phyloP scores from a whole-genome alignment of 257 asterid genomes.

The Prunella vulgaris region DNA sequence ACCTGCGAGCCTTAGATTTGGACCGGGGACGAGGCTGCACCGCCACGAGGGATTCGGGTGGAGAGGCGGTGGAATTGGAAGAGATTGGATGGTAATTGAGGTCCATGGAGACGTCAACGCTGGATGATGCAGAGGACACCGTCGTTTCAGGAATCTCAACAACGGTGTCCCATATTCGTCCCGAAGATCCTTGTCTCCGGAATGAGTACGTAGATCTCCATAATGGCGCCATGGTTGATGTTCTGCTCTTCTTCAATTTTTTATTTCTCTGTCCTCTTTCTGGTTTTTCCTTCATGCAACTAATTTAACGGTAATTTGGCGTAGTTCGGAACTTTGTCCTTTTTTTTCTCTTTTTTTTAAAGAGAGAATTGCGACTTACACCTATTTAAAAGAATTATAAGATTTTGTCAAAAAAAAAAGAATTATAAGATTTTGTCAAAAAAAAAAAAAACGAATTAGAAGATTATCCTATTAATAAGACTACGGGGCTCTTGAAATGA shows the following conservation, averaged over 20 bases:
- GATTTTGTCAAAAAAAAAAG: no score
- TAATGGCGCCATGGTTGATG: constrained; percentile 42
- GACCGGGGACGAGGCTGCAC: constrained; percentile 13
- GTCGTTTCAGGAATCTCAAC: neutral
- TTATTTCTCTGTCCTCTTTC: neutral
- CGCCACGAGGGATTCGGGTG: constrained; percentile 7
- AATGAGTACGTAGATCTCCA: constrained; percentile 66
- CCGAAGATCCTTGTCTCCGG: constrained; percentile 79
- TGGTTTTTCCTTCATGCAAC: constrained; percentile 15
- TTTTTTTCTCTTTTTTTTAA: neutral
- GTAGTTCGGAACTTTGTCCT: neutral
- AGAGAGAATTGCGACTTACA: no score
- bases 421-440: no score
- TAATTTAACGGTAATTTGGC: constrained; percentile 22
- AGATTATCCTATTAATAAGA: no score
- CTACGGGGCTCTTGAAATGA: neutral
- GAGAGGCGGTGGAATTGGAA: constrained; percentile 8
- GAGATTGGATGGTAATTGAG: constrained; percentile 19
- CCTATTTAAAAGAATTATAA: no score
- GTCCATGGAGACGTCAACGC: constrained; percentile 15
- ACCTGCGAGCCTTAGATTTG: constrained; percentile 26
- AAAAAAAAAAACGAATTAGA: no score
- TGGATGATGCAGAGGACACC: neutral
- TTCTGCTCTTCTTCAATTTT: neutral
- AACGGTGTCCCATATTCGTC: constrained; percentile 51